Percentiles rank a stretch among this genome's conserved stretches.
phyloP scores from a whole-genome alignment of 805 yeast species.

The Candida ipomoeae region DNA sequence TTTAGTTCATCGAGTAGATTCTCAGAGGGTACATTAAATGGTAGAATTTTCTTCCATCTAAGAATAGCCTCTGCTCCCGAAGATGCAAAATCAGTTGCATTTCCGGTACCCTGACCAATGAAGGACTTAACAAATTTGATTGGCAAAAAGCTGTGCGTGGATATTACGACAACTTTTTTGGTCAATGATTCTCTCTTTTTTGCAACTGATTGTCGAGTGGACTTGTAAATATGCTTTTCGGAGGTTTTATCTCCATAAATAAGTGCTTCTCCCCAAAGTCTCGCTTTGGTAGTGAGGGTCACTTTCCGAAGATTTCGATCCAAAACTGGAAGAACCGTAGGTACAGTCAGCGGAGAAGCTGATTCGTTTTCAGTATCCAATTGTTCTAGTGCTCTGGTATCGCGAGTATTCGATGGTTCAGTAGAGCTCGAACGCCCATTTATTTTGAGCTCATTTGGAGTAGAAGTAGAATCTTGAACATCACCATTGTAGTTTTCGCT shows the following conservation, averaged over 20 bases:
- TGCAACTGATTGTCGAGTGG: conserved; percentile 7
- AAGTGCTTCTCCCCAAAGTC: conserved; percentile 19
- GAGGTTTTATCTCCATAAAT: conserved; percentile 12
- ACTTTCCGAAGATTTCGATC: conserved; percentile 19
- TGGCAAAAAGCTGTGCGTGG: conserved; percentile 40
- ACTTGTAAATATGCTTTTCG: conserved; percentile 15
- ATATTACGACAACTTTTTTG: conserved; percentile 28
- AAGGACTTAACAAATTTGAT: conserved; percentile 33
- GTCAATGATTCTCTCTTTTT: conserved; percentile 3
- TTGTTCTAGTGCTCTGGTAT: not conserved
- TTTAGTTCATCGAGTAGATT: not conserved
- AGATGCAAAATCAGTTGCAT: conserved; percentile 16
- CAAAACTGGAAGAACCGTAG: conserved; percentile 14
- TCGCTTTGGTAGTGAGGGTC: conserved; percentile 17
- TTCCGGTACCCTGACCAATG: conserved; percentile 38
- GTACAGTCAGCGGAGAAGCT: not conserved
- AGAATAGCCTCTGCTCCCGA: not conserved
- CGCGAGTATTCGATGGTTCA: not conserved
- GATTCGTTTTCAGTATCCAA: not conserved
- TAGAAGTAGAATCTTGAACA: not conserved
- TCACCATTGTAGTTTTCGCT: not conserved
- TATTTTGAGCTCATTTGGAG: not conserved
- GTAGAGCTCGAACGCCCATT: not conserved
- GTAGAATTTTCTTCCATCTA: not conserved
- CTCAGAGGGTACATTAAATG: not conserved